Evolutionary conservation across 768 basidiomycete species (phyloP), one percentile per base, ranked within the genome.

Genomic region (Boletus rubroflammeus): DNA sequence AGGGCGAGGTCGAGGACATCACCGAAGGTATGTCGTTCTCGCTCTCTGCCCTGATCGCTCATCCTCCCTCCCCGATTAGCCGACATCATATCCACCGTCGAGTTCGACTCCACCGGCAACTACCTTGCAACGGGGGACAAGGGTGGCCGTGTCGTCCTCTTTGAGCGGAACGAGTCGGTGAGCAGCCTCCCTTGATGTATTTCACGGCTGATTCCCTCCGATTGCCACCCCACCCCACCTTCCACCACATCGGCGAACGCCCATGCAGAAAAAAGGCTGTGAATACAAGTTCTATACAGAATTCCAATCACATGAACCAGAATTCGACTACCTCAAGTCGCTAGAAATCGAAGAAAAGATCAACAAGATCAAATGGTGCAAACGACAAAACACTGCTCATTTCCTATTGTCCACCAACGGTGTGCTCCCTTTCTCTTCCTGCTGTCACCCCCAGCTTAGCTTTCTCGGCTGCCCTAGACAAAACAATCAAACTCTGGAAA

Each of bases 221-320:
- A 72, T 70, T 62, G 40, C 57, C 57, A 29, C 43, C 38, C 41
- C 47, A 45, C 46, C 26, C 34, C 50, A 52, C 62, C 60, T 47
- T 55, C 39, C 36, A 14, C 36, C 51, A 51, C 60, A 64, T 59
- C 59, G 54, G 53, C 57, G 52, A 57, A 65, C 45, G 10, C 17
- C 19, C 45, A 3, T 50, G 58, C 68, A 97, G 93, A 98, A 99
- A 90, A 98, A 97, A 72, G 93, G 94, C 60, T 99, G 97, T 78
- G 97, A 99, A 77, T 99, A 99, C 85, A 98, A 98, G 74, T 99
- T 99, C 75, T 98, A 98, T 73, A 99, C 97, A 48, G 97, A 99
- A 75, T 97, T 98, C 71, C 97, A 99, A 80, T 95, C 93, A 43
- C 97, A 99, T 72, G 97, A 99, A 72, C 97, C 97, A 51, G 97